Evolutionary conservation across 192 early-diverging fungal genomes (phyloP), one percentile per base, ranked within the genome.

Genomic region (Nowakowskiella sp.): DNA sequence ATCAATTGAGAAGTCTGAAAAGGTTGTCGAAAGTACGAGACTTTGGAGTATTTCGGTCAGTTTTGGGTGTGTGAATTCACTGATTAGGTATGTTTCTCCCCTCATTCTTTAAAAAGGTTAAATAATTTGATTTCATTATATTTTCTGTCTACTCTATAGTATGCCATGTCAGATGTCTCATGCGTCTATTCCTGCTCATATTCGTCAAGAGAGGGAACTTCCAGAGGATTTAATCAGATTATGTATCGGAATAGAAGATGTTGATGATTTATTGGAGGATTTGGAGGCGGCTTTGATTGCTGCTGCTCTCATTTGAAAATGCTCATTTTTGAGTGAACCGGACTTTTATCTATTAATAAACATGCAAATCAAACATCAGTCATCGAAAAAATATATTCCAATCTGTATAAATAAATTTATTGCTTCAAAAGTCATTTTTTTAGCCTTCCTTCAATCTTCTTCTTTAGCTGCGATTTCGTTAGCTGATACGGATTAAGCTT

Each of bases 111-210:
- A 29, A 44, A 45, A n/a, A n/a, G n/a, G n/a, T n/a, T n/a, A n/a
- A n/a, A n/a, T n/a, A n/a, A n/a, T 49, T 2, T 16, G 3, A 2
- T 9, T 33, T 22, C 16, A 22, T 42, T 6, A 33, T 39, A 32
- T 13, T 56, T 28, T 60, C 42, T n/a, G n/a, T n/a, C 27, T 27
- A 16, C 34, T 52, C 43, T 42, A 10, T 57, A 88, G 89, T 58
- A 94, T 98, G 92, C 92, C 92, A 19, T 98, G 92, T 66, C 78
- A 84, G 57, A 98, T 98, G 94, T 92, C 89, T 4, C 94, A 98
- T 58, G 86, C 94, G 25, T 91, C 88, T 47, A 98, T 98, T 42
- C 94, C 94, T 10, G 90, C 85, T 5, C 76, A 85, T 55, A 78
- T 96, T 4, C 78, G 94, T 44, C 82, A 85, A 62, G 91, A 84